Evolutionary conservation across 495 filamentous ascomycete species (phyloP).

Genomic region (Hyaloscypha finlandica): DNA sequence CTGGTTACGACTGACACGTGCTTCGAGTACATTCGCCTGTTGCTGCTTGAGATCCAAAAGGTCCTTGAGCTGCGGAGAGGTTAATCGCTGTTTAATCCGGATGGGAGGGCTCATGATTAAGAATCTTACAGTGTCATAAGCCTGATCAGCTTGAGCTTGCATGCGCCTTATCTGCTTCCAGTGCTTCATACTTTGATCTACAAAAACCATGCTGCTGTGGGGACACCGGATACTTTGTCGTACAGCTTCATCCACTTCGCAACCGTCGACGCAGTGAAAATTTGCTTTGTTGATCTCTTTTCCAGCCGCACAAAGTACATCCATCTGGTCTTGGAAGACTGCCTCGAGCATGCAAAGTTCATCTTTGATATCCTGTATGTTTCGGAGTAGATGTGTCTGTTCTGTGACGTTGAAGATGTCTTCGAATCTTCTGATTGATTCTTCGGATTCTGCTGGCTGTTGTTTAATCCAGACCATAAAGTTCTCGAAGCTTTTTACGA

Average conservation of each 20-base stretch:
- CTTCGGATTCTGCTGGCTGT: conserved; percentile 17
- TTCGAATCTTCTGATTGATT: conserved; percentile 12
- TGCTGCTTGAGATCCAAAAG: conserved; percentile 15
- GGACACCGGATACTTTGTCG: background rate
- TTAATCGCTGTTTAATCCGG: background rate
- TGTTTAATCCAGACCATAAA: conserved; percentile 13
- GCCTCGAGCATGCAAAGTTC: conserved; percentile 18
- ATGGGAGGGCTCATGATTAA: background rate
- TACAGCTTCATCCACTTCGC: background rate
- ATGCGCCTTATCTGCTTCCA: conserved; percentile 8
- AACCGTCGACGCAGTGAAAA: conserved; percentile 12
- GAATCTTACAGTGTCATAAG: conserved; percentile 14
- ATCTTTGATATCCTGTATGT: conserved; percentile 20
- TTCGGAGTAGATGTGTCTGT: conserved; percentile 14
- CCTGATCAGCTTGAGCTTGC: conserved; percentile 10
- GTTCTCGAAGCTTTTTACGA: conserved; percentile 13
- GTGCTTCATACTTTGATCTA: conserved; percentile 13
- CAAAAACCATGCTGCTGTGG: conserved; percentile 8
- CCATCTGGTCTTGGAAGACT: conserved; percentile 18
- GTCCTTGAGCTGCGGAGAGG: conserved; percentile 9
- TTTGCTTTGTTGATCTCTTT: conserved; percentile 6
- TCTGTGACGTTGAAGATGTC: conserved; percentile 16
- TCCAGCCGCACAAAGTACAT: conserved; percentile 7
- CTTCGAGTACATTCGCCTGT: conserved; percentile 13
- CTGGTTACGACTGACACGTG: conserved; percentile 3